A percentile compares a stretch with the other conserved stretches of the same genome.
phyloP scores from a whole-genome alignment of 2,329 filamentous ascomycete genomes.

The Pseudopithomyces maydicus region DNA sequence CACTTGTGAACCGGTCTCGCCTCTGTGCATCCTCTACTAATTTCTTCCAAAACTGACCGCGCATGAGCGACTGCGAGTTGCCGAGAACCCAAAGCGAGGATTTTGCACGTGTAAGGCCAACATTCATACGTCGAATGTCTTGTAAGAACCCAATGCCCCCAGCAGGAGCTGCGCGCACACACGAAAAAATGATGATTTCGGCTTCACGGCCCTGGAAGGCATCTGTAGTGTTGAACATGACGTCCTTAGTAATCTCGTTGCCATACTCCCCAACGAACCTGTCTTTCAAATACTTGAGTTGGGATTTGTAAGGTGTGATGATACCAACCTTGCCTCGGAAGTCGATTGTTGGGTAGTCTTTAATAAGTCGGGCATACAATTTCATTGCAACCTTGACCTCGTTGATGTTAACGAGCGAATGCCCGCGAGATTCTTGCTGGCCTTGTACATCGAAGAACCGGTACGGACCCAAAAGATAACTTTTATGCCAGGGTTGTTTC shows the following conservation, averaged over 20 bases:
- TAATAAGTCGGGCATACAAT: slow-evolving; percentile 78
- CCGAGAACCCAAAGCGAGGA: slow-evolving; percentile 96
- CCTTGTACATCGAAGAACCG: slow-evolving; percentile 97
- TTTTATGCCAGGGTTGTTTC: slow-evolving; percentile 82
- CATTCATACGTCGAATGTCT: slow-evolving; percentile 98
- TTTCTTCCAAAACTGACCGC: slow-evolving; percentile 89
- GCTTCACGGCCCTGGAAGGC: slow-evolving; percentile 97
- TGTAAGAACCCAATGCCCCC: slow-evolving; percentile 98
- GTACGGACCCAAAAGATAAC: slow-evolving; percentile 82
- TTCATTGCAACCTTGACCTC: slow-evolving; percentile 87
- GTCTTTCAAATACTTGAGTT: slow-evolving; percentile 77
- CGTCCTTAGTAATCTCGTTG: slow-evolving; percentile 71
- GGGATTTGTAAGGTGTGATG: slow-evolving; percentile 97
- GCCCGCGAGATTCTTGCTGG: slow-evolving; percentile 78
- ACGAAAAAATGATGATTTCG: slow-evolving; percentile 98
- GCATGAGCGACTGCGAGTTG: slow-evolving; percentile 82
- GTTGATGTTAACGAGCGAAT: slow-evolving; percentile 86
- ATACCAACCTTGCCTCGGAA: slow-evolving; percentile 88
- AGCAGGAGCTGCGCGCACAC: slow-evolving; percentile 88
- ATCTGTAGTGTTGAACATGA: slow-evolving; percentile 99
- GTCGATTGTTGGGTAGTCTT: slow-evolving; percentile 71
- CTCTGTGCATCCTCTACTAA: slow-evolving; percentile 80
- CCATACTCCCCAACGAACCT: slow-evolving; percentile 77
- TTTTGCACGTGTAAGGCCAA: slow-evolving; percentile 94
- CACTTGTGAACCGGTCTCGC: slow-evolving; percentile 77